phyloP scores from a whole-genome alignment of 83 land plant species.

The Isoetes engelmannii region DNA sequence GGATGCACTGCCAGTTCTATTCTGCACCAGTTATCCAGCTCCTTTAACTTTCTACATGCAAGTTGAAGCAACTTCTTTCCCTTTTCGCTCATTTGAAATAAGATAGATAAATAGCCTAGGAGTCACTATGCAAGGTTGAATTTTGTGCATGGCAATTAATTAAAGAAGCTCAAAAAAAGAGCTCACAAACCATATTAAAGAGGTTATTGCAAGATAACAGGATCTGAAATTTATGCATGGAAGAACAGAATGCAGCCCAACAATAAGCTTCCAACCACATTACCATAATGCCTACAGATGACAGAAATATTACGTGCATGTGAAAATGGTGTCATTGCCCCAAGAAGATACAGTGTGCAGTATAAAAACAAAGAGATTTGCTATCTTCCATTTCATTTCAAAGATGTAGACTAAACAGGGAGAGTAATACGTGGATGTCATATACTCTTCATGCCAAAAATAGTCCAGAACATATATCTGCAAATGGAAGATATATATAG shows the following conservation, averaged over 20 bases:
- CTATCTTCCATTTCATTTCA: neutral
- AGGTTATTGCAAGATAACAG: neutral
- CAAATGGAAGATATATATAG: neutral
- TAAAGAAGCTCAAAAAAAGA: too few species aligned
- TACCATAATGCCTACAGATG: too few species aligned
- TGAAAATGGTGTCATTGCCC: neutral
- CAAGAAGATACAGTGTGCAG: neutral
- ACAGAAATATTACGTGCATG: too few species aligned
- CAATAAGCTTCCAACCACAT: too few species aligned
- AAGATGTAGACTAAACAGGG: neutral
- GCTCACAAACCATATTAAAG: too few species aligned
- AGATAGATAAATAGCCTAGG: too few species aligned
- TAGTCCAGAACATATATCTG: slow-evolving; percentile 89
- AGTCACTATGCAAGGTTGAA: too few species aligned
- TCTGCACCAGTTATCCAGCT: too few species aligned
- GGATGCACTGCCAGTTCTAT: neutral
- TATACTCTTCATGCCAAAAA: slow-evolving; percentile 88
- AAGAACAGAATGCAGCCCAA: neutral
- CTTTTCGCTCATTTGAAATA: too few species aligned
- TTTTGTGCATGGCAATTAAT: too few species aligned
- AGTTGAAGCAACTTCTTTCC: too few species aligned
- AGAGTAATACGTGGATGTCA: slow-evolving; percentile 90
- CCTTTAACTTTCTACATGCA: too few species aligned
- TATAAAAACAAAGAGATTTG: neutral
- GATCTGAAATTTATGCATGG: neutral